Evolutionary conservation across 2,329 filamentous ascomycete species (phyloP).

Genomic region (Arthrobotrys megalospora): DNA sequence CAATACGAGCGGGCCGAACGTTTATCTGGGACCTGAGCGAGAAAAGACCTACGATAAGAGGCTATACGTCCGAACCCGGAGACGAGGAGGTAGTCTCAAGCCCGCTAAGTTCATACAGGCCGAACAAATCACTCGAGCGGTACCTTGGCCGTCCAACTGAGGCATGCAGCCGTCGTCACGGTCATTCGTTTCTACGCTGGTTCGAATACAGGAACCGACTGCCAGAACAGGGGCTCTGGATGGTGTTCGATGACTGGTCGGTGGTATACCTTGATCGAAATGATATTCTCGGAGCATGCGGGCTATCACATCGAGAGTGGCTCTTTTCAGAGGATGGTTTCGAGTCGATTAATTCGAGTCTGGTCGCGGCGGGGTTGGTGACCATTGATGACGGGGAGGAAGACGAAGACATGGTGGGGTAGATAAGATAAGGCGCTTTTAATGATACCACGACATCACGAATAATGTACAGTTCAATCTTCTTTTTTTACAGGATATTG

Average conservation of each 20-base stretch:
- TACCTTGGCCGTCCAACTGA: slow-evolving; percentile 47
- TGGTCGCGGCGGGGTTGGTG: background rate
- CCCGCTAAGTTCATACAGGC: background rate
- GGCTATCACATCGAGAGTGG: slow-evolving; percentile 51
- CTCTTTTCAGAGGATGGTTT: slow-evolving; percentile 42
- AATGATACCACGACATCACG: background rate
- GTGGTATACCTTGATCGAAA: slow-evolving; percentile 62
- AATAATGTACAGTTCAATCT: background rate
- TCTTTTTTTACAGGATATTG: background rate
- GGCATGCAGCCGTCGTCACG: slow-evolving; percentile 33
- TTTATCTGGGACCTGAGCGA: slow-evolving; percentile 64
- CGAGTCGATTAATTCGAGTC: slow-evolving; percentile 40
- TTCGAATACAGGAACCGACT: slow-evolving; percentile 63
- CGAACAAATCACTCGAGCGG: slow-evolving; percentile 40
- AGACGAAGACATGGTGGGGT: slow-evolving; percentile 11
- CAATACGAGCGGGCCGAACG: slow-evolving; percentile 62
- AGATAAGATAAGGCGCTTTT: background rate
- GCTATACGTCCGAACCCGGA: slow-evolving; percentile 34
- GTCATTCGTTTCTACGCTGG: slow-evolving; percentile 60
- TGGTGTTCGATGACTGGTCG: slow-evolving; percentile 63
- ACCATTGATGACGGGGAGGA: slow-evolving; percentile 21
- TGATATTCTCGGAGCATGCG: slow-evolving; percentile 62
- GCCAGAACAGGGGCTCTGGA: slow-evolving; percentile 63
- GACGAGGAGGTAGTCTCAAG: slow-evolving; percentile 8
- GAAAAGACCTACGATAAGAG: slow-evolving; percentile 43